Evolutionary conservation across 192 early-diverging fungal genomes (phyloP), one percentile per base, ranked within the genome.

Genomic region (Chytriomyces hyalinus): DNA sequence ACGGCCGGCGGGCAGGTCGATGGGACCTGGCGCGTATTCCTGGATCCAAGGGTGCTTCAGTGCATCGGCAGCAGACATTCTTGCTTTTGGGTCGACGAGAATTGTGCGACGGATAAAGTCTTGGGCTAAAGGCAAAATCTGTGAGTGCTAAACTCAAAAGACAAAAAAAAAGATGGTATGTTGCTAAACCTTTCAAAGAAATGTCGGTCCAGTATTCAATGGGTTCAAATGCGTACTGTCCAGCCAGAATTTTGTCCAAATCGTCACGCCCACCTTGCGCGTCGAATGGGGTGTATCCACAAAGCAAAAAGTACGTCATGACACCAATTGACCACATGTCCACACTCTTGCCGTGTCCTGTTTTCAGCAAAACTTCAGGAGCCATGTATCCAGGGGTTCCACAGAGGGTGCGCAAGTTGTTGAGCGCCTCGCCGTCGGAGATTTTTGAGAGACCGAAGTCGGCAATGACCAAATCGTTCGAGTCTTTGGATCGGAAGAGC

Each of bases 241-340:
- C 87, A 48, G 47, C 49, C 48, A 90, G 61, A 51, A 90, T 84
- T 28, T 81, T 81, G 28, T 84, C 51, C 47, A 87, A 67, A 74
- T 90, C 89, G 20, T 85, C 84, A 24, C 75, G 73, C 49, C 73
- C 70, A 13, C 79, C 78, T 36, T 80, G 65, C 13, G 77, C 80
- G 60, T 90, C 89, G 60, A 90, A 90, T 13, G 89, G 89, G 11
- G 84, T 89, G 72, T 88, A 90, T 45, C 89, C 89, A 81, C 85
- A 89, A 8, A 90, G 80, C 64, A 95, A 81, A 44, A 94, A 93
- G 79, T 94, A 97, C 46, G 95, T 92, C 67, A 98, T 93, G 15
- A 96, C 90, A 70, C 96, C 96, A 69, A 97, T 91, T 7, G 92
- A 93, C 95, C 95, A 99, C 78, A 99, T 86, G 81, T 99, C 96